Conservation (phyloP, 768 basidiomycete species). For the Hortiboletus flavorubellus region DNA sequence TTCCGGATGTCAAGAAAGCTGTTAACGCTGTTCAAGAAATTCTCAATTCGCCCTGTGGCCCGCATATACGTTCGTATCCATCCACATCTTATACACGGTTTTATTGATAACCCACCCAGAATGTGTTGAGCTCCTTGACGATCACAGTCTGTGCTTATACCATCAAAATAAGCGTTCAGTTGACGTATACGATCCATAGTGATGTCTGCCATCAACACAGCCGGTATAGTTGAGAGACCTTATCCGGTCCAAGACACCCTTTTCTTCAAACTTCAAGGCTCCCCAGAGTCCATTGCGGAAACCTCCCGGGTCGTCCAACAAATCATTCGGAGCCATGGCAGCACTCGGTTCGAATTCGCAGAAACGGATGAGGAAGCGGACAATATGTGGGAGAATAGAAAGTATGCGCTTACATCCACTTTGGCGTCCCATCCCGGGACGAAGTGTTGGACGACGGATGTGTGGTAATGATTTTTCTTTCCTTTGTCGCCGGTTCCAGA, state of each 20-base stretch:
- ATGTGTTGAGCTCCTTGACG: constrained; percentile 87
- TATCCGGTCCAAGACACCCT: constrained; percentile 76
- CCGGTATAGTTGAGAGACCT: constrained; percentile 54
- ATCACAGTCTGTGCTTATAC: constrained; percentile 46
- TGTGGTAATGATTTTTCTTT: constrained; percentile 53
- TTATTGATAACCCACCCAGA: constrained; percentile 40
- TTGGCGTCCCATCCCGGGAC: constrained; percentile 60
- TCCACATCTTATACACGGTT: background rate
- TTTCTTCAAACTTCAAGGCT: constrained; percentile 91
- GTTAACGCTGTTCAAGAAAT: constrained; percentile 82
- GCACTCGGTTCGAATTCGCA: constrained; percentile 69
- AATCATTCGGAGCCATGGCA: constrained; percentile 66
- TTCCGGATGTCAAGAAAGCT: constrained; percentile 74
- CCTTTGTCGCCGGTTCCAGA: background rate
- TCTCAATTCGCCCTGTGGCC: constrained; percentile 60
- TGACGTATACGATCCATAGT: constrained; percentile 36
- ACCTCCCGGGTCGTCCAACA: constrained; percentile 56
- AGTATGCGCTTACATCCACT: constrained; percentile 75
- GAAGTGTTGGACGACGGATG: constrained; percentile 84
- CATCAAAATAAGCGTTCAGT: background rate
- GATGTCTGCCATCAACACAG: constrained; percentile 74
- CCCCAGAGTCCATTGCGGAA: constrained; percentile 51
- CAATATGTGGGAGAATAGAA: constrained; percentile 80
- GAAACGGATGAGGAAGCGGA: constrained; percentile 71
- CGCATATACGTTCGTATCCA: constrained; percentile 61